A percentile compares a stretch with the other conserved stretches of the same genome.
phyloP scores from a whole-genome alignment of 129 eudicot species.

The Sambucus nigra region DNA sequence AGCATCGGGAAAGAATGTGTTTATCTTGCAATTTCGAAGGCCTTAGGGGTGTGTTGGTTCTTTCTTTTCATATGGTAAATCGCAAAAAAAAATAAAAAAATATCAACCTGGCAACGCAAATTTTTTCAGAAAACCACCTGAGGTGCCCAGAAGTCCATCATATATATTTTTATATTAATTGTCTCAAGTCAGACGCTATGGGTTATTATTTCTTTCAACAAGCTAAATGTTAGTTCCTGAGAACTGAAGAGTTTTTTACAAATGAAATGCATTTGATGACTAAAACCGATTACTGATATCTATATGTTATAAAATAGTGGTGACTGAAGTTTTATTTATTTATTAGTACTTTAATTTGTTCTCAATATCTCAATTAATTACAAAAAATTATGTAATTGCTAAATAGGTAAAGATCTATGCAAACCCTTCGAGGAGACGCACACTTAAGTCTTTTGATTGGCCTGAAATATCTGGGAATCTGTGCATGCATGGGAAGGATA shows the following conservation, averaged over 20 bases:
- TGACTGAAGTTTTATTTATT: too few species aligned
- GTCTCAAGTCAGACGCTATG: neutral
- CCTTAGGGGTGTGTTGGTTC: constrained; percentile 17
- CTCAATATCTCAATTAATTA: too few species aligned
- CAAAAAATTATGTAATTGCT: too few species aligned
- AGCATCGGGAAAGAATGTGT: constrained; percentile 43
- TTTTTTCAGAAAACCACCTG: neutral
- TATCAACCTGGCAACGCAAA: neutral
- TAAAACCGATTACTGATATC: too few species aligned
- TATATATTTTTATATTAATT: neutral
- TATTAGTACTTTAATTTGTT: too few species aligned
- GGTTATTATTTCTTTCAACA: too few species aligned
- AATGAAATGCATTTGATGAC: neutral
- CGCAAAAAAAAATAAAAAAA: too few species aligned
- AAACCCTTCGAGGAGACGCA: constrained; percentile 28
- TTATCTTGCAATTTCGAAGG: constrained; percentile 35
- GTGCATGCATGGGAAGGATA: constrained; percentile 30
- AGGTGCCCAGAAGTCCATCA: neutral
- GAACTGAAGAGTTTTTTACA: neutral
- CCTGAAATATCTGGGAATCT: constrained; percentile 26
- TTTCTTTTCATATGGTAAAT: neutral
- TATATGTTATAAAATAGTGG: too few species aligned
- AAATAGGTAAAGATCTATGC: constrained; percentile 26
- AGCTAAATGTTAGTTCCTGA: neutral
- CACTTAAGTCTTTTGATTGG: constrained; percentile 35